These are phyloP conservation scores for Paramecium biaurelia DNA, from an alignment of 73 alveolate genomes.

Conservation along the genomic window DNA sequence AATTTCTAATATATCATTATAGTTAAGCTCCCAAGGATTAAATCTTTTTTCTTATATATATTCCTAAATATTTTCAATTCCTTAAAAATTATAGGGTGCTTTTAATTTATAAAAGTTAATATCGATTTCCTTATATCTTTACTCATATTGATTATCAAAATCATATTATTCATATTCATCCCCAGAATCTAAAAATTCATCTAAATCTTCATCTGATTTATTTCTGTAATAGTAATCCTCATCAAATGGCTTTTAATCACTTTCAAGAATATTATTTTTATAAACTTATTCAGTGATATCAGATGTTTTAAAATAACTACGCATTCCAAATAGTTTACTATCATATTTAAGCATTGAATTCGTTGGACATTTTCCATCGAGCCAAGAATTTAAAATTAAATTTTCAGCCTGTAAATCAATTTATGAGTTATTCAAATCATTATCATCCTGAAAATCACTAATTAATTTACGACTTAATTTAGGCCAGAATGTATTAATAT, in stretches of 20 bases:
- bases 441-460: background rate
- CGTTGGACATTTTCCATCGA: background rate
- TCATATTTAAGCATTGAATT: background rate
- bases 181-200: background rate
- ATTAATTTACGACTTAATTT: background rate
- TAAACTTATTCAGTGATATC: background rate
- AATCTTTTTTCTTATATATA: background rate
- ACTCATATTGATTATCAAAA: background rate
- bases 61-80: background rate
- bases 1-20: background rate
- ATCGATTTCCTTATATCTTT: background rate
- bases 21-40: background rate
- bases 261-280: background rate
- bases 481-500: background rate
- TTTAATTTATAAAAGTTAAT: background rate
- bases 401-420: background rate
- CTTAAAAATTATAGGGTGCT: background rate
- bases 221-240: background rate
- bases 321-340: background rate
- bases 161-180: background rate
- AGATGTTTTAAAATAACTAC: background rate
- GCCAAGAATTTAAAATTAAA: background rate
- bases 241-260: background rate
- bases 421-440: background rate
- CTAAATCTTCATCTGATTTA: background rate